Conservation (phyloP, 2,329 filamentous ascomycete species). For the Akanthomyces lecanii region DNA sequence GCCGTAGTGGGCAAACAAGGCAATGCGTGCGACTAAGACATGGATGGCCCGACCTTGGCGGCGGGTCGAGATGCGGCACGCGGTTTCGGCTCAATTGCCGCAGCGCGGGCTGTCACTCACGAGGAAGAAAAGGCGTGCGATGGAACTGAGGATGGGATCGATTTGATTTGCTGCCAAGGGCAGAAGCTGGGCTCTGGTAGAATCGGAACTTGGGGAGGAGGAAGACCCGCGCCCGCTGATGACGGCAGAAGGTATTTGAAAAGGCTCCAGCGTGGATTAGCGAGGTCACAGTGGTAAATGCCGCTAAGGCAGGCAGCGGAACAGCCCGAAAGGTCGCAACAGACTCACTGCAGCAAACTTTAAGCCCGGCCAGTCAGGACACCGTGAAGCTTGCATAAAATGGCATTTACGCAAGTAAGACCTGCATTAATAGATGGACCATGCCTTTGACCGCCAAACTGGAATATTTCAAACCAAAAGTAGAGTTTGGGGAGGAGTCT, state of each 20-base stretch:
- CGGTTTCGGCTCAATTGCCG: slow-evolving; percentile 11
- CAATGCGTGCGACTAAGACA: slow-evolving; percentile 5
- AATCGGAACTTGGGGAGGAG: no score
- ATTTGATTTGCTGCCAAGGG: not conserved
- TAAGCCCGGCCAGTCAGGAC: no score
- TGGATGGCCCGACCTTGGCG: slow-evolving; percentile 1
- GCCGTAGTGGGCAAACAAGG: not conserved
- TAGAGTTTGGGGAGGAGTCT: not conserved
- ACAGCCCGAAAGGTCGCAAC: not conserved
- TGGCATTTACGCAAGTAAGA: not conserved
- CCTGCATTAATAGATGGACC: not conserved
- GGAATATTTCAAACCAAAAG: not conserved
- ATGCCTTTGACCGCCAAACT: not conserved
- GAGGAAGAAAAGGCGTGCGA: not conserved
- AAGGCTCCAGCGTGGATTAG: not conserved
- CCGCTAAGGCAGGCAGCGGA: not conserved
- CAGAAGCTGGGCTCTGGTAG: not conserved
- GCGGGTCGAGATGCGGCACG: slow-evolving; percentile 3
- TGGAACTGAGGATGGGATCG: not conserved
- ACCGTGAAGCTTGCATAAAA: not conserved
- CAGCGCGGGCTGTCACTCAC: not conserved
- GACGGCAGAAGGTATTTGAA: not conserved
- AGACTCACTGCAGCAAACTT: not conserved
- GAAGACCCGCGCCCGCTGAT: not conserved
- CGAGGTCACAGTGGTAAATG: not conserved